phyloP scores from a whole-genome alignment of 2,329 filamentous ascomycete species.

The Colletotrichum kahawae region DNA sequence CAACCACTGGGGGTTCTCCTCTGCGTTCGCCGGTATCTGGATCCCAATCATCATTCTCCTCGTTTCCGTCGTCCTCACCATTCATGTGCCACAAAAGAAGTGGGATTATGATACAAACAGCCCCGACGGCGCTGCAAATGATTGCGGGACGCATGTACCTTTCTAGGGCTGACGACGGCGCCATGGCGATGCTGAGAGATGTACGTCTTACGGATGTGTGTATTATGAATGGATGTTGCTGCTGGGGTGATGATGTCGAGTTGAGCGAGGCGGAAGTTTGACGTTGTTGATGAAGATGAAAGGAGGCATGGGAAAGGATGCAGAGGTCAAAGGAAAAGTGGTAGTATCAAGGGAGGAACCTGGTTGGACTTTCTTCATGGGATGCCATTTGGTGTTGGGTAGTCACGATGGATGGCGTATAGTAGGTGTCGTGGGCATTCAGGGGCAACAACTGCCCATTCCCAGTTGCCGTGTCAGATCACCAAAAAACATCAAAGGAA shows the following conservation, averaged over 20 bases:
- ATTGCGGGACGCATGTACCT: not conserved
- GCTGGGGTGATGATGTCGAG: not conserved
- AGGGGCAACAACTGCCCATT: not conserved
- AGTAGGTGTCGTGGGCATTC: accelerated
- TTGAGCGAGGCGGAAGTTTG: not conserved
- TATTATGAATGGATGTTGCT: not conserved
- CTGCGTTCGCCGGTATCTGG: not conserved
- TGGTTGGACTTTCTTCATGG: not conserved
- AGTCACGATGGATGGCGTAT: not conserved
- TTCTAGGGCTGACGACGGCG: not conserved
- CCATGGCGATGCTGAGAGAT: not conserved
- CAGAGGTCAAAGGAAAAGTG: not conserved
- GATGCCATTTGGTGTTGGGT: not conserved
- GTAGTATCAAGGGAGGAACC: not conserved
- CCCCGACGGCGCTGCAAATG: not conserved
- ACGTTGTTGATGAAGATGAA: not conserved
- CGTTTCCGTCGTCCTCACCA: not conserved
- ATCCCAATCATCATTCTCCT: not conserved
- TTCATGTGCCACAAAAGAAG: not conserved
- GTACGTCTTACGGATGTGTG: not conserved
- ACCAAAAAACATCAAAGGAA: too few relatives aligned
- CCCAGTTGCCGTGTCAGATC: not conserved
- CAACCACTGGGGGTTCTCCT: not conserved
- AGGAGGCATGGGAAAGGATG: not conserved
- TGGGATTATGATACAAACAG: not conserved